Conservation (phyloP, 176 grass and related monocot genomes). For the Puya raimondii region DNA sequence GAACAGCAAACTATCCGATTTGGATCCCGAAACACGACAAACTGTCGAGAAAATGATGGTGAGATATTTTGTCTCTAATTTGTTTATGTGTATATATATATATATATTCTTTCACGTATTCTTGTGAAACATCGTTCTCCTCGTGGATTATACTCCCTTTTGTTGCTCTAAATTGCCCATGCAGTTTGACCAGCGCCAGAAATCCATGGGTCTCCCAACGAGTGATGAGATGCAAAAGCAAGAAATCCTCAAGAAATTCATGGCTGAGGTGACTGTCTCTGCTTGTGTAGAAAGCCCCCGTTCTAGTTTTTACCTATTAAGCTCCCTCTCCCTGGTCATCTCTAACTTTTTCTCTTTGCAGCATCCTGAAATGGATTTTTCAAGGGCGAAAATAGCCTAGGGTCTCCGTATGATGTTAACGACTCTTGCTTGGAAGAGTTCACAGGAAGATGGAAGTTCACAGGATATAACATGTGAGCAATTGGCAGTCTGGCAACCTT, state of each 20-base stretch:
- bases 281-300: neutral
- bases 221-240: slow-evolving; percentile 97
- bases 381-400: slow-evolving; percentile 32
- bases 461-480: neutral
- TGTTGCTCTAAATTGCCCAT: neutral
- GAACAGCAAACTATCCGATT: slow-evolving; percentile 76
- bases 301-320: neutral
- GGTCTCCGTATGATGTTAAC: neutral
- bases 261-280: slow-evolving; percentile 47
- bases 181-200: slow-evolving; percentile 96
- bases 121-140: slow-evolving; percentile 1
- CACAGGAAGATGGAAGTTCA: neutral
- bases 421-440: neutral
- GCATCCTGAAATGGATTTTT: slow-evolving; percentile 64
- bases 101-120: neutral
- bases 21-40: slow-evolving; percentile 93
- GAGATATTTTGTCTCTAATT: slow-evolving; percentile 18
- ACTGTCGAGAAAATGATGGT: slow-evolving; percentile 99
- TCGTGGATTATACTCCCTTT: neutral
- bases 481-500: too few species aligned
- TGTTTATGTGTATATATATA: neutral
- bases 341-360: slow-evolving; percentile 14
- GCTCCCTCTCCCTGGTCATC: neutral
- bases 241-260: slow-evolving; percentile 94
- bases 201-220: slow-evolving; percentile 87